Percentiles rank a stretch among this genome's conserved stretches.
These are phyloP conservation scores for Ophiostoma sp. DNA, from an alignment of 2,329 filamentous ascomycete species.

Conservation along the genomic window DNA sequence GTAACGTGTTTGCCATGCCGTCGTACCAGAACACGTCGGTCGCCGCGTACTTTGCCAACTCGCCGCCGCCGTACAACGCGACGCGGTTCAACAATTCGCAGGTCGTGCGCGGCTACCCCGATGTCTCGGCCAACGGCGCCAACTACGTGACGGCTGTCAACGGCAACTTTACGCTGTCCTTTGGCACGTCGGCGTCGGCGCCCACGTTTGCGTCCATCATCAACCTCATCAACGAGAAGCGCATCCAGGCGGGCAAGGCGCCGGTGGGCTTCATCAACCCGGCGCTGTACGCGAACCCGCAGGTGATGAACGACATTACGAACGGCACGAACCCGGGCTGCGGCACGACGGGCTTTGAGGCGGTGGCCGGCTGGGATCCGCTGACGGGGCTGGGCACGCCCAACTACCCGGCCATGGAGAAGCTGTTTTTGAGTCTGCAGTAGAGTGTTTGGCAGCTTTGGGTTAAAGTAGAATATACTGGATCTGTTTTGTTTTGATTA, in stretches of 20 bases:
- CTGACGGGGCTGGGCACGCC: conserved; percentile 27
- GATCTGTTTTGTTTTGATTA: neutral
- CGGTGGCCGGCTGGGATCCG: conserved; percentile 32
- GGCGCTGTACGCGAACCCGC: conserved; percentile 31
- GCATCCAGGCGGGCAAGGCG: conserved; percentile 44
- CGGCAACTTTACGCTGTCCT: conserved; percentile 35
- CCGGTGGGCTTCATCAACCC: conserved; percentile 38
- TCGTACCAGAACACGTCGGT: conserved; percentile 42
- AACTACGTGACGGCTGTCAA: conserved; percentile 31
- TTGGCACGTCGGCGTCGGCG: conserved; percentile 52
- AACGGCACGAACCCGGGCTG: conserved; percentile 34
- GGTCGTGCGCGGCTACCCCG: conserved; percentile 31
- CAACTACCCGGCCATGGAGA: conserved; percentile 28
- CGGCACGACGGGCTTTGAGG: conserved; percentile 33
- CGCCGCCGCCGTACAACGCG: conserved; percentile 19
- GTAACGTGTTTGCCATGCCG: conserved; percentile 42
- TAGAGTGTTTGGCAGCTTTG: neutral
- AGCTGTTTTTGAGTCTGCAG: conserved; percentile 27
- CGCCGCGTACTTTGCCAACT: conserved; percentile 36
- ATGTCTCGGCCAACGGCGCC: conserved; percentile 31
- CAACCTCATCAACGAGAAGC: conserved; percentile 57
- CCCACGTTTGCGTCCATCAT: conserved; percentile 57
- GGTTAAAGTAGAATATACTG: neutral
- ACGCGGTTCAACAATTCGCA: conserved; percentile 8
- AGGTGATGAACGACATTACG: conserved; percentile 33